Percentiles rank a stretch among this genome's conserved stretches.
Conservation (phyloP, 768 basidiomycete species). For the Lyophyllum semitale region DNA sequence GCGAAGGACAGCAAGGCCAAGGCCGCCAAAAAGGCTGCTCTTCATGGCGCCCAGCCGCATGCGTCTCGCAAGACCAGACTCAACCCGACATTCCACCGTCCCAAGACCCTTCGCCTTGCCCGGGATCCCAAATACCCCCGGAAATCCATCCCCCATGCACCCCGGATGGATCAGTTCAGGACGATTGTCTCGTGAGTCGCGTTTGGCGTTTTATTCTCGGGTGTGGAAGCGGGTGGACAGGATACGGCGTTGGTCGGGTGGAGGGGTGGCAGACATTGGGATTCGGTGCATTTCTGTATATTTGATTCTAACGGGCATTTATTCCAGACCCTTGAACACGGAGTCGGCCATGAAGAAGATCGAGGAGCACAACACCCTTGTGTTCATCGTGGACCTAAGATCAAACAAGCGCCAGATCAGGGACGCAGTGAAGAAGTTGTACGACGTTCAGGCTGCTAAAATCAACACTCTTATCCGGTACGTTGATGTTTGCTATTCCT, state of each 20-base stretch:
- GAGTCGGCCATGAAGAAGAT: slow-evolving; percentile 99
- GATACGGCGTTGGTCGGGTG: background rate
- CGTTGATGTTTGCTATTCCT: slow-evolving; percentile 22
- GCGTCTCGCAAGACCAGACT: slow-evolving; percentile 78
- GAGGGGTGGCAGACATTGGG: background rate
- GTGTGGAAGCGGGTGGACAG: background rate
- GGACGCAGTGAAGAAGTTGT: slow-evolving; percentile 99
- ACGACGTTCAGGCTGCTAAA: slow-evolving; percentile 94
- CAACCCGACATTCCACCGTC: slow-evolving; percentile 93
- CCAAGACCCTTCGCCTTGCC: slow-evolving; percentile 85
- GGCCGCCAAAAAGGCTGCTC: slow-evolving; percentile 93
- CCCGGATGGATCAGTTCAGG: slow-evolving; percentile 96
- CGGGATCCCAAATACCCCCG: slow-evolving; percentile 94
- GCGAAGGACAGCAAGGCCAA: slow-evolving; percentile 76
- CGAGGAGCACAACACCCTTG: slow-evolving; percentile 98
- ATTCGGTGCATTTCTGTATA: background rate
- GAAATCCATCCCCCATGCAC: slow-evolving; percentile 88
- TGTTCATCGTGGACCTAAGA: slow-evolving; percentile 94
- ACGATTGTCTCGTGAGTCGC: slow-evolving; percentile 85
- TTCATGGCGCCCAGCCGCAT: slow-evolving; percentile 82
- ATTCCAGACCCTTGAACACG: slow-evolving; percentile 79
- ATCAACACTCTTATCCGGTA: slow-evolving; percentile 98
- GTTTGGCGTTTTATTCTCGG: background rate
- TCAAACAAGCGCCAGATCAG: slow-evolving; percentile 99
- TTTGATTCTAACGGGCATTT: background rate